Conservation (phyloP, 2,329 filamentous ascomycete species). For the Colletotrichum cereale region DNA sequence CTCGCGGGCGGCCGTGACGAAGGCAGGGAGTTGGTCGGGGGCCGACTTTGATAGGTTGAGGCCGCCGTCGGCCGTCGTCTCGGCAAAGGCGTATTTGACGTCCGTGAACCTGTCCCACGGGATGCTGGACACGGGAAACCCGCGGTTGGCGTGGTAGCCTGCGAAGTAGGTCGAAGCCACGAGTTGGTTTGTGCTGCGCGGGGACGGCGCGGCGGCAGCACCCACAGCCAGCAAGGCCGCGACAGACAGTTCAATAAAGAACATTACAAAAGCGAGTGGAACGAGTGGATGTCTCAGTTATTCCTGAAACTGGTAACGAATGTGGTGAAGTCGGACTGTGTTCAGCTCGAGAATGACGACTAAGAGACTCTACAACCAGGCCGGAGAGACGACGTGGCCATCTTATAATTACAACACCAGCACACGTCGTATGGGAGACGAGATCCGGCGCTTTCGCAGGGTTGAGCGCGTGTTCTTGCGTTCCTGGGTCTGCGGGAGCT, state of each 20-base stretch:
- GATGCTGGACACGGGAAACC: slow-evolving; percentile 16
- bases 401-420: neutral
- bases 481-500: slow-evolving; percentile 13
- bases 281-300: too few species aligned
- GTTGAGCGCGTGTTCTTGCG: slow-evolving; percentile 10
- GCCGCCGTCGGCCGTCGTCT: slow-evolving; percentile 22
- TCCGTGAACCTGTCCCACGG: slow-evolving; percentile 39
- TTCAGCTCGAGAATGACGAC: slow-evolving; percentile 12
- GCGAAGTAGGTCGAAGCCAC: slow-evolving; percentile 36
- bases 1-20: slow-evolving; percentile 17
- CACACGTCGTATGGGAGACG: neutral
- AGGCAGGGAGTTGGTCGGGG: slow-evolving; percentile 31
- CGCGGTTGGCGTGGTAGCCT: slow-evolving; percentile 34
- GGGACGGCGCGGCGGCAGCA: slow-evolving; percentile 24
- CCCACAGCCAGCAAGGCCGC: slow-evolving; percentile 32
- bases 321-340: slow-evolving; percentile 17
- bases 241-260: slow-evolving; percentile 26
- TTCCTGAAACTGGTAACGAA: neutral
- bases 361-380: rapidly evolving
- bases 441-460: neutral
- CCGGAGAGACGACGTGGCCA: neutral
- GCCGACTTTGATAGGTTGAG: slow-evolving; percentile 32
- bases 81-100: slow-evolving; percentile 36
- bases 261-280: slow-evolving; percentile 12
- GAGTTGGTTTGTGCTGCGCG: slow-evolving; percentile 11